These are phyloP conservation scores for Stylonectria norvegica DNA, from an alignment of 2,329 filamentous ascomycete species.

Conservation along the genomic window DNA sequence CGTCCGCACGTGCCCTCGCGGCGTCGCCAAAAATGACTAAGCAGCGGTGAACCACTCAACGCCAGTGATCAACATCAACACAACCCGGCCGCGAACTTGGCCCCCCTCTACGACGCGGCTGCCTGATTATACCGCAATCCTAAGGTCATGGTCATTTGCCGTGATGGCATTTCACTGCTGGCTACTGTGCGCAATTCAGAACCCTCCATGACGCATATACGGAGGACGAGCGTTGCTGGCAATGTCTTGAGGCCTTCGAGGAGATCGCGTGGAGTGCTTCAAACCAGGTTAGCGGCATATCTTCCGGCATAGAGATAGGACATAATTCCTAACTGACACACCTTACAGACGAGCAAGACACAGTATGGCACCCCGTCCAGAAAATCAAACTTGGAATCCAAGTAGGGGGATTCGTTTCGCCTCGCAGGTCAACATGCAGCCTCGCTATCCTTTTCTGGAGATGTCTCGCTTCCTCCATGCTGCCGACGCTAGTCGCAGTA, in stretches of 20 bases:
- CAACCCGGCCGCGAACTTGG: no score
- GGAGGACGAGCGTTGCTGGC: conserved; percentile 21
- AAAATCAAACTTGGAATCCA: conserved; percentile 29
- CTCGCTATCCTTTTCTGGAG: conserved; percentile 27
- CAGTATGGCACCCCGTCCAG: conserved; percentile 18
- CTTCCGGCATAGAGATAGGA: conserved; percentile 6
- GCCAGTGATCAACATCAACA: conserved; percentile 9
- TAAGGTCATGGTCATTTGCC: conserved; percentile 23
- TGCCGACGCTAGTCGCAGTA: background rate
- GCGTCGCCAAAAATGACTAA: conserved; percentile 40
- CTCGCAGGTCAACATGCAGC: conserved; percentile 13
- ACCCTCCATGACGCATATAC: conserved; percentile 19
- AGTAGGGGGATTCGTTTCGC: conserved; percentile 31
- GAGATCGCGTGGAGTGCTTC: conserved; percentile 13
- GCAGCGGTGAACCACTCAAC: conserved; percentile 12
- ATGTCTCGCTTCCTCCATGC: conserved; percentile 26
- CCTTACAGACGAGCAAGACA: conserved; percentile 9
- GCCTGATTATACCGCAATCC: conserved; percentile 24
- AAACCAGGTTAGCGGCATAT: conserved; percentile 13
- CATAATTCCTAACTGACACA: background rate
- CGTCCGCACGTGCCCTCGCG: conserved; percentile 34
- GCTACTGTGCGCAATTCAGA: conserved; percentile 13
- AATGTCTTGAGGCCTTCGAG: conserved; percentile 27
- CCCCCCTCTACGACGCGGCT: conserved; percentile 31
- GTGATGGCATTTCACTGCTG: conserved; percentile 22